Evolutionary conservation across 257 asterid genomes (phyloP), one percentile per base, ranked within the genome.

Genomic region (Rhazya stricta): DNA sequence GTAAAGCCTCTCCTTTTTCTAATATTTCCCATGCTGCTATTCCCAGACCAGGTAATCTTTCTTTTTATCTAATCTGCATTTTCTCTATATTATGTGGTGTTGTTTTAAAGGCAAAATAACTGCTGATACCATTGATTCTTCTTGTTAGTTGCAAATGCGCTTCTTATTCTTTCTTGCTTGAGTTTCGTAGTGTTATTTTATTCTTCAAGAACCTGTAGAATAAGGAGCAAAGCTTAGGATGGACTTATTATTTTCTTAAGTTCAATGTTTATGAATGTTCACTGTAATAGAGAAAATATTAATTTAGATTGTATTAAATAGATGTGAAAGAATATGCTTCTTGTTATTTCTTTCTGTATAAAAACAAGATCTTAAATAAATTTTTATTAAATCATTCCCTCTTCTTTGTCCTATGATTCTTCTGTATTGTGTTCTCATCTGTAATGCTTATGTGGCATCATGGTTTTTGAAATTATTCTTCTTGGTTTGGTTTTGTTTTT

Each of bases 21-120:
- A 82, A 67, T 78, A 54, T 81, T 3, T 80, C 95, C 32, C 79
- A 65, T 67, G 74, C 87, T 50, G 83, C 92, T 62, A 42, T 80
- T 80, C 90, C 96, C 32, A 75, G 85, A 61, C 96, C 94, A 72
- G 82, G 82, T 79, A 57, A 16, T 11, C 45, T 60, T 57, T 4
- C 10, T 5, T 29, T 50, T 12, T 30, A 32, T 63, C 27, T 13
- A 29, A 13, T 30, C 15, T 27, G 23, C 1, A 9, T 29, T 32
- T 5, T 36, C 42, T 61, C 25, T 39, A 19, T 12, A 42, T 45
- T 3, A 5, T 45, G 42, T 56, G 6, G 21, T 67, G 5, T 23
- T 65, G 19, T 37, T 57, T 42, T 29, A 8, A 30, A 42, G 3
- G 45, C 25, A 50, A 27, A 53, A 62, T 37, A 23, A 42, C 16